A percentile compares a stretch with the other conserved stretches of the same genome.
Conservation (phyloP, 2,329 filamentous ascomycete genomes). For the Penicillium sp. region DNA sequence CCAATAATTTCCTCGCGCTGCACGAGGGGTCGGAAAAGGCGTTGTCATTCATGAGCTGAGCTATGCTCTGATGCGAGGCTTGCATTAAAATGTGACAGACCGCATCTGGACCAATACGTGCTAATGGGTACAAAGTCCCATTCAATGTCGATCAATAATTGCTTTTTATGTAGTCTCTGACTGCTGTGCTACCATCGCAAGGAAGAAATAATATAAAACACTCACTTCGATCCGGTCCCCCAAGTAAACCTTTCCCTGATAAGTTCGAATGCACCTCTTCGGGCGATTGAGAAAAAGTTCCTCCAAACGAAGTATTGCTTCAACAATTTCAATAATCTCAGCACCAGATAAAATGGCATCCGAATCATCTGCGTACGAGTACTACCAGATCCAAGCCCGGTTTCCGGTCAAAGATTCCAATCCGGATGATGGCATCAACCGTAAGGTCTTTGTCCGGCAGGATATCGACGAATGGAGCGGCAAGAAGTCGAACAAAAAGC, state of each 20-base stretch:
- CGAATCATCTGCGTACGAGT: background rate
- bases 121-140: background rate
- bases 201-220: background rate
- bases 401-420: background rate
- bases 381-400: constrained; percentile 5
- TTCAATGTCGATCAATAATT: background rate
- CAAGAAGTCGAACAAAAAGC: constrained; percentile 15
- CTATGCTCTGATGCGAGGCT: background rate
- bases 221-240: background rate
- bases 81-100: background rate
- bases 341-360: background rate
- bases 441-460: constrained; percentile 13
- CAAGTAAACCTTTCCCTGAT: background rate
- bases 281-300: constrained; percentile 1
- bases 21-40: background rate
- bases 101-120: background rate
- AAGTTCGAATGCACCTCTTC: constrained; percentile 7
- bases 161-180: too few species aligned
- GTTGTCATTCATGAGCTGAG: background rate
- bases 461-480: constrained; percentile 20
- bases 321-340: background rate
- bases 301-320: background rate
- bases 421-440: constrained; percentile 2
- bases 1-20: background rate
- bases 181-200: background rate